Percentiles rank a stretch among this genome's conserved stretches.
These are phyloP conservation scores for Camillea tinctor DNA, from an alignment of 2,329 filamentous ascomycete genomes.

Conservation along the genomic window DNA sequence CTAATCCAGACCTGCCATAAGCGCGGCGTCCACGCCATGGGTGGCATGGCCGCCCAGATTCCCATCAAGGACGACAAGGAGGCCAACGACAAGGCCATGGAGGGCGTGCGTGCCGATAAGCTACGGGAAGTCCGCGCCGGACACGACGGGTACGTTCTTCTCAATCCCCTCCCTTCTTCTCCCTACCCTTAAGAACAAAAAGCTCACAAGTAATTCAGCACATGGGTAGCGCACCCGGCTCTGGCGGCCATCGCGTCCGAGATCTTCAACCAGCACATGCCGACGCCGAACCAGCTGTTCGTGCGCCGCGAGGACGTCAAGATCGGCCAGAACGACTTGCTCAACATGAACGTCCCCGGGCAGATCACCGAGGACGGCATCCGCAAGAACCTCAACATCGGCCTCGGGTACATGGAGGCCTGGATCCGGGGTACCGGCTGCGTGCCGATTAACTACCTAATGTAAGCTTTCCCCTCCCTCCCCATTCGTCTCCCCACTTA, in stretches of 20 bases:
- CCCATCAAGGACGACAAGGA: slow-evolving; percentile 93
- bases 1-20: slow-evolving; percentile 98
- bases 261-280: slow-evolving; percentile 98
- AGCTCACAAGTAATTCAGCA: slow-evolving; percentile 40
- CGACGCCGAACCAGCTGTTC: slow-evolving; percentile 94
- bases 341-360: slow-evolving; percentile 98
- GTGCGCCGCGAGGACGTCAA: slow-evolving; percentile 84
- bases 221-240: slow-evolving; percentile 96
- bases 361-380: slow-evolving; percentile 91
- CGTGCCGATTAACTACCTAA: slow-evolving; percentile 95
- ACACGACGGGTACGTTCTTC: slow-evolving; percentile 69
- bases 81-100: slow-evolving; percentile 94
- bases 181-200: neutral
- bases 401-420: slow-evolving; percentile 96
- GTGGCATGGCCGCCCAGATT: slow-evolving; percentile 98
- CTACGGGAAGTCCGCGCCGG: slow-evolving; percentile 92
- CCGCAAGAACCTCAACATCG: slow-evolving; percentile 96
- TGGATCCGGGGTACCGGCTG: slow-evolving; percentile 95
- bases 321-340: slow-evolving; percentile 82
- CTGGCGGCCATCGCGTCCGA: slow-evolving; percentile 85
- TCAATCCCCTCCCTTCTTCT: neutral
- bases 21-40: slow-evolving; percentile 97
- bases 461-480: slow-evolving; percentile 51
- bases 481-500: neutral
- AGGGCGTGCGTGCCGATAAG: slow-evolving; percentile 89